Conservation (phyloP, 257 asterid species). For the Solanum stenotomum region DNA sequence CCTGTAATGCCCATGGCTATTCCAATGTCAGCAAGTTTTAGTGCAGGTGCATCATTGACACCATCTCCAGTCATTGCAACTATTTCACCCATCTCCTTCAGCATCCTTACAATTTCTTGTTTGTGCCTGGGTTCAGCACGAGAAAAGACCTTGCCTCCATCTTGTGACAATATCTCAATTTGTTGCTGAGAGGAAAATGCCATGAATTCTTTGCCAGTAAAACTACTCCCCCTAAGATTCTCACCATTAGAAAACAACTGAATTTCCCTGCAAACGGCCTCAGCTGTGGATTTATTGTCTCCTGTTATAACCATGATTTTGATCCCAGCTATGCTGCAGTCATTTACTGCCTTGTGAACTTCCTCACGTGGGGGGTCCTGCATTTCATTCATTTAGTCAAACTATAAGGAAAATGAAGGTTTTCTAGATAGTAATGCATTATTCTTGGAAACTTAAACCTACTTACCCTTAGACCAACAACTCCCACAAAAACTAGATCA, state of each 20-base stretch:
- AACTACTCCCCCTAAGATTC: slow-evolving; percentile 48
- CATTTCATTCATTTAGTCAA: not conserved
- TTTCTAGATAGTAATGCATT: not conserved
- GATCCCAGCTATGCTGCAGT: slow-evolving; percentile 80
- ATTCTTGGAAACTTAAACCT: not conserved
- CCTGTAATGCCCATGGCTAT: slow-evolving; percentile 95
- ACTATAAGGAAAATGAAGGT: not conserved
- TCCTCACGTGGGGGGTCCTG: slow-evolving; percentile 98
- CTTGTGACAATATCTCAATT: slow-evolving; percentile 44
- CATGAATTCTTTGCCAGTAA: slow-evolving; percentile 81
- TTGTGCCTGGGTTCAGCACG: slow-evolving; percentile 91
- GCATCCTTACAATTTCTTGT: slow-evolving; percentile 83
- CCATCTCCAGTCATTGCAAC: slow-evolving; percentile 99
- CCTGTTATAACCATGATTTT: slow-evolving; percentile 90
- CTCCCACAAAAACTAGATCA: slow-evolving; percentile 71
- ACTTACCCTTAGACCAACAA: slow-evolving; percentile 78
- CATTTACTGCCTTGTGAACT: slow-evolving; percentile 63
- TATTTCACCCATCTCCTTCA: slow-evolving; percentile 72
- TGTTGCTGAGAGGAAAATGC: slow-evolving; percentile 54
- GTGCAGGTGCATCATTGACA: slow-evolving; percentile 93
- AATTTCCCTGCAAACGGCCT: slow-evolving; percentile 78
- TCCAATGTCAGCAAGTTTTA: slow-evolving; percentile 88
- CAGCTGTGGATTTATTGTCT: slow-evolving; percentile 93
- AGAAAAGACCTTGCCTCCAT: slow-evolving; percentile 79
- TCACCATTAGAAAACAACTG: slow-evolving; percentile 47